These are phyloP conservation scores for Coffea canephora DNA, from an alignment of 257 asterid genomes.

Conservation along the genomic window DNA sequence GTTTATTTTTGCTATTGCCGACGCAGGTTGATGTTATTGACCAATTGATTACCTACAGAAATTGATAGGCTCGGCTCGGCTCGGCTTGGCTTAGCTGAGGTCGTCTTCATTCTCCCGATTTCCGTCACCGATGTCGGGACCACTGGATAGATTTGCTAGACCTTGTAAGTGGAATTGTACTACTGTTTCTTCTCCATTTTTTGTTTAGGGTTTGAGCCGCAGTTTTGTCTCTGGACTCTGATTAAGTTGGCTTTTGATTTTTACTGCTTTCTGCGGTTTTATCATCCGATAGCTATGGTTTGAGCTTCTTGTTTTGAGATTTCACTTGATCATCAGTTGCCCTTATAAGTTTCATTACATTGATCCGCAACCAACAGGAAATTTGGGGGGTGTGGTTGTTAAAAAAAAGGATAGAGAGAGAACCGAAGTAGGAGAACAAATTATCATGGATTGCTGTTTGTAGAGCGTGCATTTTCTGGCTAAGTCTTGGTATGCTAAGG, in stretches of 20 bases:
- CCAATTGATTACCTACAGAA: conserved; percentile 8
- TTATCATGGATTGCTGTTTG: neutral
- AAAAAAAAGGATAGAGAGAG: too few relatives aligned
- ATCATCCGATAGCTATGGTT: neutral
- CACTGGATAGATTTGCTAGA: conserved; percentile 85
- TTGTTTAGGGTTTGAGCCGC: conserved; percentile 1
- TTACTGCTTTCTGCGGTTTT: too few relatives aligned
- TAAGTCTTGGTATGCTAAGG: neutral
- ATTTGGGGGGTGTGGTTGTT: too few relatives aligned
- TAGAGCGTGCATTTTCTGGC: neutral
- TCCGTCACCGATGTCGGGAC: conserved; percentile 69
- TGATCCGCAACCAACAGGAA: neutral
- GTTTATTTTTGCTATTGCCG: neutral
- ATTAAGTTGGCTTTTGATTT: neutral
- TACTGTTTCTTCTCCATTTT: neutral
- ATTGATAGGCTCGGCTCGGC: conserved; percentile 6
- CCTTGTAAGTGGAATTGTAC: conserved; percentile 57
- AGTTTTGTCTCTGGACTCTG: neutral
- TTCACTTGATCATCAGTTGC: neutral
- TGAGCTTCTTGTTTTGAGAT: neutral
- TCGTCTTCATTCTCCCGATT: conserved; percentile 4
- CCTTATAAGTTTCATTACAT: neutral
- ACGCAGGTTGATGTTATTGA: conserved; percentile 28
- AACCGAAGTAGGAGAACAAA: neutral
- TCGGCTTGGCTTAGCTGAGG: conserved; percentile 5